A percentile compares a stretch with the other conserved stretches of the same genome.
phyloP scores from a whole-genome alignment of 2,329 filamentous ascomycete genomes.

The Apiospora saccharicola region DNA sequence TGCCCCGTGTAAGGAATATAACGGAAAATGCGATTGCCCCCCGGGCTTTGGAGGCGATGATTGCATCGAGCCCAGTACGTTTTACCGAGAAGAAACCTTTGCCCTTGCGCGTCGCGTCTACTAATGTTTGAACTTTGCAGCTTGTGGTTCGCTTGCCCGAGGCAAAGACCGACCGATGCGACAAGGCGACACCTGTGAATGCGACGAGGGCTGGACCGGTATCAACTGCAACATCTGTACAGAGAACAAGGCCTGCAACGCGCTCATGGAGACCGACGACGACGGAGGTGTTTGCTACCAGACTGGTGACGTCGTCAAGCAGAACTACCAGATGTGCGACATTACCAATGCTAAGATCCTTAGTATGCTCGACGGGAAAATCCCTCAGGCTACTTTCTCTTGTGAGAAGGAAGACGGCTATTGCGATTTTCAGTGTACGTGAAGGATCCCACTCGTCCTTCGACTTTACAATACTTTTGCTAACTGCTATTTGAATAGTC shows the following conservation, averaged over 20 bases:
- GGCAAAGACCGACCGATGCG: constrained; percentile 81
- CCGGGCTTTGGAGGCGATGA: constrained; percentile 94
- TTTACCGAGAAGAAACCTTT: background rate
- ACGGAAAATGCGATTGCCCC: constrained; percentile 92
- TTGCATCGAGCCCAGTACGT: constrained; percentile 80
- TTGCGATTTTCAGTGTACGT: constrained; percentile 93
- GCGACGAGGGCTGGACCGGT: constrained; percentile 91
- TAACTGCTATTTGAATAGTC: constrained; percentile 59
- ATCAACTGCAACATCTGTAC: constrained; percentile 99
- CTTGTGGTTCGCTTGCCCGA: constrained; percentile 87
- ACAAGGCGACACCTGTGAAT: constrained; percentile 76
- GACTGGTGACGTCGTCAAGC: constrained; percentile 86
- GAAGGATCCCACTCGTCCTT: background rate
- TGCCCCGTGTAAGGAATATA: constrained; percentile 85
- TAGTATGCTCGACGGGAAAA: constrained; percentile 81
- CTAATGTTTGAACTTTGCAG: constrained; percentile 42
- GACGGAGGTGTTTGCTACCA: constrained; percentile 89
- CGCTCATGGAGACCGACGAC: constrained; percentile 82
- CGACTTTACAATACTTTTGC: background rate
- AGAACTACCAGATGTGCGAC: constrained; percentile 98
- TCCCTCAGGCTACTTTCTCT: constrained; percentile 93
- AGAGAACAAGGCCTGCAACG: constrained; percentile 82
- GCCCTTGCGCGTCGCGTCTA: background rate
- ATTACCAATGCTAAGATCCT: constrained; percentile 96
- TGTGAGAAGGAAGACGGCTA: constrained; percentile 77